These are phyloP conservation scores for Sindora glabra DNA, from an alignment of 306 rosid genomes.

Conservation along the genomic window DNA sequence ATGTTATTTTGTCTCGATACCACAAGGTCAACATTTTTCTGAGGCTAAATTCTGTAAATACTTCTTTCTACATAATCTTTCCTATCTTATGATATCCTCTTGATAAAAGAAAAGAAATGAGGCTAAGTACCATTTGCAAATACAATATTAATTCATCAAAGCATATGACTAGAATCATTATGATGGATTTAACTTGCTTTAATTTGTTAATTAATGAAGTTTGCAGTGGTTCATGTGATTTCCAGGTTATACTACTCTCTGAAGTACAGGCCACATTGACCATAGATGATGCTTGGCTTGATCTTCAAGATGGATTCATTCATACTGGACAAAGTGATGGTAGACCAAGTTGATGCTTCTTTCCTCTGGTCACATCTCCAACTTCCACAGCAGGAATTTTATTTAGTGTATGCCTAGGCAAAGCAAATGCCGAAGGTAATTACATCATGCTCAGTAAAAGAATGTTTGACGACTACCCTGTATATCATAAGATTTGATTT, in stretches of 20 bases:
- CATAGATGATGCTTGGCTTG: constrained; percentile 88
- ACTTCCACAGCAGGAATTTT: constrained; percentile 80
- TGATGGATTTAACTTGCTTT: constrained; percentile 1
- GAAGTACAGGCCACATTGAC: constrained; percentile 86
- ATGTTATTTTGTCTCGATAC: background rate
- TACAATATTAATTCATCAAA: background rate
- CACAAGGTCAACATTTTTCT: background rate
- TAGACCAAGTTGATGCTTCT: constrained; percentile 65
- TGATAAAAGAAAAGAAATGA: too few species aligned
- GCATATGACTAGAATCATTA: constrained; percentile 6
- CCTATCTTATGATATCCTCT: too few species aligned
- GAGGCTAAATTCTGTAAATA: too few species aligned
- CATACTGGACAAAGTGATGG: constrained; percentile 62
- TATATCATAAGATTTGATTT: too few species aligned
- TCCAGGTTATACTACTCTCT: constrained; percentile 84
- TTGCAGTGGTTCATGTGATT: constrained; percentile 23
- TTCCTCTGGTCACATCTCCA: constrained; percentile 79
- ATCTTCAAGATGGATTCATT: constrained; percentile 94
- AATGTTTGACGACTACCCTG: too few species aligned
- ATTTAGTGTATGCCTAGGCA: constrained; percentile 76
- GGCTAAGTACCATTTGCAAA: too few species aligned
- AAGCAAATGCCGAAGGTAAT: constrained; percentile 61
- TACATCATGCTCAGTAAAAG: constrained; percentile 7
- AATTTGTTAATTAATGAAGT: constrained; percentile 16
- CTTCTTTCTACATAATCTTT: too few species aligned